Evolutionary conservation across 768 basidiomycete species (phyloP).

Genomic region (Wakefieldia striispora): DNA sequence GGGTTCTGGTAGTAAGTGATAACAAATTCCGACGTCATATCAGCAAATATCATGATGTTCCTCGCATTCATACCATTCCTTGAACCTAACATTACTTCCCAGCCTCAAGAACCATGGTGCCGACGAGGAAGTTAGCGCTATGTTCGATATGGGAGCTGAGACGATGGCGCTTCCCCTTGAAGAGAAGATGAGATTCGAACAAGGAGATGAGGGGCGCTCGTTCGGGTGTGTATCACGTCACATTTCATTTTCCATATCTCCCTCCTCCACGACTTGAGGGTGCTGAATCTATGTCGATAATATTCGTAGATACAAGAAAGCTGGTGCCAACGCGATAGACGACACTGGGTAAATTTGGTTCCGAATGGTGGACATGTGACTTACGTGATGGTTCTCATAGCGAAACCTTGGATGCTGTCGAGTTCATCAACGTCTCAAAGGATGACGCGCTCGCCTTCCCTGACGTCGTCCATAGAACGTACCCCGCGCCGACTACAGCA

Average conservation of each 20-base stretch:
- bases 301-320: constrained; percentile 50
- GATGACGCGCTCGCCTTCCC: constrained; percentile 70
- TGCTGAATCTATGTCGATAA: too few relatives aligned
- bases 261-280: background rate
- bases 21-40: background rate
- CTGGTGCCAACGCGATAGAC: constrained; percentile 62
- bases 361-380: background rate
- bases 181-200: constrained; percentile 44
- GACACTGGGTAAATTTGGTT: constrained; percentile 56
- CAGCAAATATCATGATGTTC: background rate
- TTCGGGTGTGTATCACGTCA: constrained; percentile 30
- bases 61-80: background rate
- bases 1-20: constrained; percentile 55
- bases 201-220: constrained; percentile 40
- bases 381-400: too few relatives aligned
- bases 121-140: constrained; percentile 33
- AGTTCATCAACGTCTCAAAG: constrained; percentile 67
- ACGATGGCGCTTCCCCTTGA: constrained; percentile 40
- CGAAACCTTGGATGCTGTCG: constrained; percentile 44
- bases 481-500: constrained; percentile 51
- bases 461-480: constrained; percentile 47
- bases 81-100: background rate
- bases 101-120: constrained; percentile 46
- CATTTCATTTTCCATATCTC: background rate
- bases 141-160: constrained; percentile 44